Conservation (phyloP, 768 basidiomycete genomes). For the Terana coerulea region DNA sequence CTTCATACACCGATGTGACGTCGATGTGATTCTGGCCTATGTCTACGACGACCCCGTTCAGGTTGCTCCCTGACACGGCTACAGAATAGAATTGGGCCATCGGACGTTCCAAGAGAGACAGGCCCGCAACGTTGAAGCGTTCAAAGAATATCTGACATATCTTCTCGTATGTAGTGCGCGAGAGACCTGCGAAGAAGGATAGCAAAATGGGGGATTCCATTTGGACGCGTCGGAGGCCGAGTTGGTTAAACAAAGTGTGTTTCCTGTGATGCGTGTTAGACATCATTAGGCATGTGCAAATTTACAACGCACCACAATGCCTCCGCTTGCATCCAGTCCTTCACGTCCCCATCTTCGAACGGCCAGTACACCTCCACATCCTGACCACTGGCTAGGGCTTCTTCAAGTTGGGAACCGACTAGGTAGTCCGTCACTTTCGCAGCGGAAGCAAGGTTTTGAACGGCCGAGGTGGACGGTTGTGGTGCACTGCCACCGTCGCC, state of each 20-base stretch:
- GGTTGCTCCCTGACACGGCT: slow-evolving; percentile 37
- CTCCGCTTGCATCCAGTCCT: slow-evolving; percentile 82
- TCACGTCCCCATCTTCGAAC: slow-evolving; percentile 67
- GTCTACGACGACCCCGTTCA: slow-evolving; percentile 78
- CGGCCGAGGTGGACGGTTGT: slow-evolving; percentile 23
- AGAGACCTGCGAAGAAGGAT: slow-evolving; percentile 60
- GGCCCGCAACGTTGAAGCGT: slow-evolving; percentile 84
- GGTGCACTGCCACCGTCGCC: slow-evolving; percentile 16
- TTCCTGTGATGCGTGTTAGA: slow-evolving; percentile 52
- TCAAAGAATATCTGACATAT: slow-evolving; percentile 88
- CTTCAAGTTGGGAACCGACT: slow-evolving; percentile 76
- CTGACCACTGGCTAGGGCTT: slow-evolving; percentile 70
- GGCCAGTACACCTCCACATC: slow-evolving; percentile 81
- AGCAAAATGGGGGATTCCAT: slow-evolving; percentile 87
- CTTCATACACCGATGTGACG: slow-evolving; percentile 75
- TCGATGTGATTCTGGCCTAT: slow-evolving; percentile 75
- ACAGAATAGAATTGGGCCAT: slow-evolving; percentile 81
- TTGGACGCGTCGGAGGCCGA: slow-evolving; percentile 75
- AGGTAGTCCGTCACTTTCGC: slow-evolving; percentile 72
- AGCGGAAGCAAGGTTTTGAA: slow-evolving; percentile 11
- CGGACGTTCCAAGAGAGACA: slow-evolving; percentile 78
- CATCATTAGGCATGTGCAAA: neutral
- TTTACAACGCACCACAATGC: slow-evolving; percentile 69
- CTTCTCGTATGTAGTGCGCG: slow-evolving; percentile 64
- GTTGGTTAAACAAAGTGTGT: slow-evolving; percentile 69